phyloP scores from a whole-genome alignment of 345 rosid genomes.

The Salix koriyanagi region DNA sequence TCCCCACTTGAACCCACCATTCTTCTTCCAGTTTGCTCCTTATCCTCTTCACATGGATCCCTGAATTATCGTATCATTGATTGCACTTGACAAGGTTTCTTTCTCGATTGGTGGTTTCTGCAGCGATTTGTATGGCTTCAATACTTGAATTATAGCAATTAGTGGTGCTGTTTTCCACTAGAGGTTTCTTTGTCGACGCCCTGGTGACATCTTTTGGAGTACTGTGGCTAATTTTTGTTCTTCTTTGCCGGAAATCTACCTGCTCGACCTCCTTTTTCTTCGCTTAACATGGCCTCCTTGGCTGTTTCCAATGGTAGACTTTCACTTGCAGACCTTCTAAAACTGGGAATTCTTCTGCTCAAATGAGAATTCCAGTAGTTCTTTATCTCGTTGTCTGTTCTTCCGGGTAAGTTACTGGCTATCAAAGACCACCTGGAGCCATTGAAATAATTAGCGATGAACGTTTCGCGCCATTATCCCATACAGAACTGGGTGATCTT shows the following conservation, averaged over 20 bases:
- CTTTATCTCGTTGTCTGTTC: conserved; percentile 72
- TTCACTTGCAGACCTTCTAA: conserved; percentile 20
- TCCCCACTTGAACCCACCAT: conserved; percentile 19
- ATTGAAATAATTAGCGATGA: neutral
- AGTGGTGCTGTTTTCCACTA: neutral
- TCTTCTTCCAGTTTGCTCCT: conserved; percentile 14
- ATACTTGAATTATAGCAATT: neutral
- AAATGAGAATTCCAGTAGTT: conserved; percentile 68
- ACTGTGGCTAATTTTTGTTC: conserved; percentile 1
- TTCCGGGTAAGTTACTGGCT: conserved; percentile 54
- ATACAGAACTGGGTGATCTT: neutral
- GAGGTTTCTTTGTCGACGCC: neutral
- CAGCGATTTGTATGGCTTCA: neutral
- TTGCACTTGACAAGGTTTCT: conserved; percentile 15
- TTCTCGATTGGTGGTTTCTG: conserved; percentile 8
- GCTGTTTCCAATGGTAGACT: conserved; percentile 8
- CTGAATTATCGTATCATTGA: neutral
- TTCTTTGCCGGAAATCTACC: conserved; percentile 23
- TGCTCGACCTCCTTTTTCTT: conserved; percentile 27
- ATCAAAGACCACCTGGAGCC: conserved; percentile 58
- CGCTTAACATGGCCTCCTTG: neutral
- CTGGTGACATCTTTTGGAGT: neutral
- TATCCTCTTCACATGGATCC: conserved; percentile 1
- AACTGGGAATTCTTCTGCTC: conserved; percentile 42
- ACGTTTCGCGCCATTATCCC: neutral